Base-by-base conservation (phyloP, 1,284 basidiomycete species). In the Ustilago hordei region DNA sequence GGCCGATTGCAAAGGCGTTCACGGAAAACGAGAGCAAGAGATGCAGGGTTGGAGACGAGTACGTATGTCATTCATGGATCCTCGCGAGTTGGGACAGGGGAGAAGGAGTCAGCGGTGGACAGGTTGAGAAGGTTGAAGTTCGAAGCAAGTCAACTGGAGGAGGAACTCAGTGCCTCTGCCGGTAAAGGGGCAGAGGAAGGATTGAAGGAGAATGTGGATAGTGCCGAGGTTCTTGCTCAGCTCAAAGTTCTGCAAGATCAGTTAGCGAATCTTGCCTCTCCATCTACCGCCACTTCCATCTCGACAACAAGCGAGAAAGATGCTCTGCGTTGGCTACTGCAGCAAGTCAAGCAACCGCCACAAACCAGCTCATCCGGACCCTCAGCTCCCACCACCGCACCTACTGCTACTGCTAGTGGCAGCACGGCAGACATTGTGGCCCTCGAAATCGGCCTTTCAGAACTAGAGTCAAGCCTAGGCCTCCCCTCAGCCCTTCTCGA, bases 401-500 rank as follows among this genome's bases (percentile, higher is more conserved):
- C 47, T 12, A 11, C 53, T 1, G 4, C 57, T 13, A 8, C 62
- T 13, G 32, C 45, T 54, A 13, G 56, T 1, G 57, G 48, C 8
- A 15, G 11, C 19, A 19, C 43, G 8, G 48, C 53, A 28, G 70
- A 73, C 13, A 39, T 73, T 38, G 67, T 62, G 1, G 55, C 50
- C 12, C 57, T 76, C 17, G 80, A 80, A 39, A 39, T 55, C 15
- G 74, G 79, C 4, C 62, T 81, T 8, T 50, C 63, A 6, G 69
- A 70, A 39, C 69, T 81, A 23, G 82, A 82, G 66, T 52, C 63
- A 5, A 62, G 64, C 4, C 50, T 81, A 9, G 83, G 83, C 32
- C 34, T 77, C 5, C 64, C 72, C 34, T 55, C 78, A 34, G 73
- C 67, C 9, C 41, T 75, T 1, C 43, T 75, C 23, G 80, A 81